Evolutionary conservation across 768 basidiomycete genomes (phyloP).

Genomic region (Coprinopsis strossmayeri): DNA sequence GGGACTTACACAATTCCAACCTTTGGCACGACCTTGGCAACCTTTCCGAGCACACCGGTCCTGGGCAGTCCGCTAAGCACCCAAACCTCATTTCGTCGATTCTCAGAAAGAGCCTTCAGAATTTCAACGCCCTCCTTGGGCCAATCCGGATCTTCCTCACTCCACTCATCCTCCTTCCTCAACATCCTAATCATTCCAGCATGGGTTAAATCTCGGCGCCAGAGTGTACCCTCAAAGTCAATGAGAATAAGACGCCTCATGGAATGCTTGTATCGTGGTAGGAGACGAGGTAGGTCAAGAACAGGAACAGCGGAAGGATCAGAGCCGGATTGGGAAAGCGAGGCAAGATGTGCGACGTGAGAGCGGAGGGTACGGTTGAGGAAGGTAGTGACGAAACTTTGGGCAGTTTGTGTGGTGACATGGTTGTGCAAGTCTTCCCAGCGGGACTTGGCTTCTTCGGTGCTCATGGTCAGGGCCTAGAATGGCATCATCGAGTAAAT

Average conservation of each 20-base stretch:
- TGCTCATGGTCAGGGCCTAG: conserved; percentile 68
- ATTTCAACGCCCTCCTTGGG: conserved; percentile 38
- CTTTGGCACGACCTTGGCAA: conserved; percentile 54
- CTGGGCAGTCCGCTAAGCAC: conserved; percentile 69
- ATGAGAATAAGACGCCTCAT: conserved; percentile 59
- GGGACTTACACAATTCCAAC: conserved; percentile 68
- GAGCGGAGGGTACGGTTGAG: conserved; percentile 68
- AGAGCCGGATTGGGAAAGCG: conserved; percentile 16
- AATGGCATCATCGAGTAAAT: neutral
- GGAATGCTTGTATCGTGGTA: conserved; percentile 64
- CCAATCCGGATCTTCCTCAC: conserved; percentile 16
- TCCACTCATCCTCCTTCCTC: conserved; percentile 14
- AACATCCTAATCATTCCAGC: conserved; percentile 37
- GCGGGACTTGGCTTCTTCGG: conserved; percentile 63
- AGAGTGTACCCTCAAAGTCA: conserved; percentile 79
- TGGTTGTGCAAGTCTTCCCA: conserved; percentile 87
- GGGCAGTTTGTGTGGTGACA: conserved; percentile 81
- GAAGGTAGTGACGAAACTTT: conserved; percentile 76
- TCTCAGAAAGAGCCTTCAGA: conserved; percentile 52
- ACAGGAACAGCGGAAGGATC: conserved; percentile 20
- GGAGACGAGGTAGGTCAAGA: conserved; percentile 38
- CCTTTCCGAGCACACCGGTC: conserved; percentile 53
- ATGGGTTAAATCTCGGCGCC: conserved; percentile 52
- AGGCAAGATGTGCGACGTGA: conserved; percentile 53
- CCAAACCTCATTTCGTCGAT: conserved; percentile 74